Evolutionary conservation across 2,329 filamentous ascomycete species (phyloP), one percentile per base, ranked within the genome.

Genomic region (Ophiostoma ulmi): DNA sequence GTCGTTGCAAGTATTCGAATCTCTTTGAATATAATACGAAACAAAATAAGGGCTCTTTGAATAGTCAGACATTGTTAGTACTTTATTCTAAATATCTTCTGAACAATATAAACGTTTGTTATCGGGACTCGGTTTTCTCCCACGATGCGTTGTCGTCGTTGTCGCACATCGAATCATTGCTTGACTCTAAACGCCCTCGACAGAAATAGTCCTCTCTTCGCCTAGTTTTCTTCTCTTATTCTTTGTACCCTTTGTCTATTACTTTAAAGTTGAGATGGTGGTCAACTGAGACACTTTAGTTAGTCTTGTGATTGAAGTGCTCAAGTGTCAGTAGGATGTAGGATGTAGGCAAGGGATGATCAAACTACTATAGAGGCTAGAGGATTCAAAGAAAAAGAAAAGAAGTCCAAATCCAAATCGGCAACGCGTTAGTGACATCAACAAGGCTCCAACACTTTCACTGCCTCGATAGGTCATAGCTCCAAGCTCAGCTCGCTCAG

Each of bases 121-220:
- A 22, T 3, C 52, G 5, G 44, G 5, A 17, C 44, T 48, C 41
- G 41, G 41, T 13, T 11, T 14, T 22, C 13, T 22, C 13, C 48
- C 52, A 26, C 8, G n/a, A 26, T 58, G 52, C n/a, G 7, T 11
- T 58, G n/a, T 17, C 44, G 52, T 58, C n/a, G 52, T 58, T 58
- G 52, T 58, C 52, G 52, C 52, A 58, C 52, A 58, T n/a, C 52
- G 52, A 58, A 58, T 58, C 52, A 58, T 58, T 58, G 52, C 52
- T 31, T 10, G 10, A 11, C 26, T 10, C 52, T 58, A 26, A 17
- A n/a, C 52, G 52, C 52, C 52, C 52, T 6, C 22, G n/a, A 58
- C n/a, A n/a, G 38, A n/a, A 17, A 10, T 2, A n/a, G 20, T 20
- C 17, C 5, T 48, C 44, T 48, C 6, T n/a, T n/a, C 17, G 2